Evolutionary conservation across 2,329 filamentous ascomycete genomes (phyloP).

Genomic region (Ophiosphaerella narmari): DNA sequence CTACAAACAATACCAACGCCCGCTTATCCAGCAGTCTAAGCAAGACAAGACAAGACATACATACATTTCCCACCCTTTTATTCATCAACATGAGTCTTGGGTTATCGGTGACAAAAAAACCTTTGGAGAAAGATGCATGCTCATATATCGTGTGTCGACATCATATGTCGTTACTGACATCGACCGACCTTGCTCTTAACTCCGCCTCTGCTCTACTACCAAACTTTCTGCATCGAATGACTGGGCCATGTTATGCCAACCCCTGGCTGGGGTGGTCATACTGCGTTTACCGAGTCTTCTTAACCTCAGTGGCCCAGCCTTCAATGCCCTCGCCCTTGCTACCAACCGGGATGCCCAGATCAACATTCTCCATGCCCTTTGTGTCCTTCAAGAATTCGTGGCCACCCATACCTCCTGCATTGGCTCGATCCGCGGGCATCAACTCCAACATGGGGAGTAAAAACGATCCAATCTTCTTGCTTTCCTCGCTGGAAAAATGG

Average conservation of each 20-base stretch:
- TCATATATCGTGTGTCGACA: background rate
- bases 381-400: constrained; percentile 84
- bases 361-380: constrained; percentile 82
- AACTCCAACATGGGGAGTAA: constrained; percentile 90
- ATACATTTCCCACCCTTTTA: background rate
- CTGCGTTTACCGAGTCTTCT: constrained; percentile 57
- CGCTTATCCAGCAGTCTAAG: background rate
- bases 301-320: constrained; percentile 85
- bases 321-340: constrained; percentile 90
- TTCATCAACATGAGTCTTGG: no score
- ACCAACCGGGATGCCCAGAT: constrained; percentile 76
- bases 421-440: constrained; percentile 84
- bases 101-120: background rate
- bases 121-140: background rate
- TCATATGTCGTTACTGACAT: constrained; percentile 3
- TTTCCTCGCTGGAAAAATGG: constrained; percentile 85
- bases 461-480: constrained; percentile 78
- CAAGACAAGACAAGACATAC: background rate
- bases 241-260: background rate
- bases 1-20: background rate
- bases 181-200: background rate
- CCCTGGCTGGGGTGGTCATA: background rate
- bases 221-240: constrained; percentile 2
- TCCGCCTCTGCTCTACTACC: background rate
- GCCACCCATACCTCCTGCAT: constrained; percentile 92